Evolutionary conservation across 75 land plant genomes (phyloP), one percentile per base, ranked within the genome.

Genomic region (Selaginella moellendorffii): DNA sequence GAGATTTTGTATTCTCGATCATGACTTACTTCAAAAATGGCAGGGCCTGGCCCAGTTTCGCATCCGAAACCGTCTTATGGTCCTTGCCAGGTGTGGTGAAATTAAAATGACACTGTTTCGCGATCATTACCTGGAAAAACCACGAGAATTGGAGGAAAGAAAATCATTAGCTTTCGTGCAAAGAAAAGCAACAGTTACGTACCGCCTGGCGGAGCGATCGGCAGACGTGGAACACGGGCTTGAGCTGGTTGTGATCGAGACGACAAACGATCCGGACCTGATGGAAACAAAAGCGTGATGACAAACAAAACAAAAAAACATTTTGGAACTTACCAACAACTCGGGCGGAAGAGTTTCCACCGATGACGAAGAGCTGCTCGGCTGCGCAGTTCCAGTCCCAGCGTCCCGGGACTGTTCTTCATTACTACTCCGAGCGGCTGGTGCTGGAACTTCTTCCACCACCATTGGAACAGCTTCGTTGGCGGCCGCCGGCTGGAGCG

Each of bases 401-500:
- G n/a, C n/a, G n/a, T n/a, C n/a, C n/a, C n/a, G n/a, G n/a, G n/a
- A n/a, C n/a, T n/a, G n/a, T n/a, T n/a, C n/a, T n/a, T n/a, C n/a
- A n/a, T n/a, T n/a, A n/a, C n/a, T n/a, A n/a, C n/a, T n/a, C n/a
- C n/a, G n/a, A n/a, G n/a, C n/a, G n/a, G n/a, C n/a, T n/a, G n/a
- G n/a, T n/a, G n/a, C n/a, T n/a, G n/a, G 46, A 36, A 36, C 46
- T 36, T 36, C 14, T 36, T 36, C 46, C 46, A 5, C 46, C 5
- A 36, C 46, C 46, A 36, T 36, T 5, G 46, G 46, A 36, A 36
- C 62, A 65, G 23, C 70, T n/a, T n/a, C n/a, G n/a, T n/a, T n/a
- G n/a, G n/a, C n/a, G 65, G 58, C 22, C 30, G 31, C 29, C 58
- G 54, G 20, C 19, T 85, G 84, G 2, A 82, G 72, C 51, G 69